A percentile compares a stretch with the other conserved stretches of the same genome.
These are phyloP conservation scores for Dunaliella sp. DNA, from an alignment of 139 green algal species.

Conservation along the genomic window DNA sequence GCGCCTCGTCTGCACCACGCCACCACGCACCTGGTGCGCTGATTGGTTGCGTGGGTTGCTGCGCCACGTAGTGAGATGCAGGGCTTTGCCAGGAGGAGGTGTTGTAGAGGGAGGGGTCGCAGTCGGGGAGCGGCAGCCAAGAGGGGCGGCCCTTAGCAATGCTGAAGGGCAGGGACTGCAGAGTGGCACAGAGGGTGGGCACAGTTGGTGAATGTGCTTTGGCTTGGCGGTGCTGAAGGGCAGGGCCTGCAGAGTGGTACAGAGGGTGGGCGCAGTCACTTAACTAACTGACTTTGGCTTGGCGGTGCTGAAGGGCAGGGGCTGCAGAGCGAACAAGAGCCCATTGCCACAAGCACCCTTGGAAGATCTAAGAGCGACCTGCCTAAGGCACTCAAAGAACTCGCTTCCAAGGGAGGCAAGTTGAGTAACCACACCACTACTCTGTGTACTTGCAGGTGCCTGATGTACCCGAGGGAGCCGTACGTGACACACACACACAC, in stretches of 20 bases:
- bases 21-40: not conserved
- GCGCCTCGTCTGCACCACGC: no score
- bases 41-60: not conserved
- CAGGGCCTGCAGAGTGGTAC: not conserved
- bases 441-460: no score
- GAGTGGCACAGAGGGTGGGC: not conserved
- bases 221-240: not conserved
- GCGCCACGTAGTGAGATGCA: not conserved
- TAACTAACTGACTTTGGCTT: no score
- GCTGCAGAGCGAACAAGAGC: not conserved
- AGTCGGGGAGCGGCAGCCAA: not conserved
- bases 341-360: not conserved
- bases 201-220: not conserved
- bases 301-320: not conserved
- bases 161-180: not conserved
- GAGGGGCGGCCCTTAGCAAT: not conserved
- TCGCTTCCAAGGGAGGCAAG: no score
- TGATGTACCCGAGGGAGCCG: no score
- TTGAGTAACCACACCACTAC: no score
- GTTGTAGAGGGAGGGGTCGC: not conserved
- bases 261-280: no score
- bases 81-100: not conserved
- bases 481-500: no score
- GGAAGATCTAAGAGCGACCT: no score
- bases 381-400: no score